phyloP scores from a whole-genome alignment of 2,329 filamentous ascomycete genomes.

The Chaetomium sp. region DNA sequence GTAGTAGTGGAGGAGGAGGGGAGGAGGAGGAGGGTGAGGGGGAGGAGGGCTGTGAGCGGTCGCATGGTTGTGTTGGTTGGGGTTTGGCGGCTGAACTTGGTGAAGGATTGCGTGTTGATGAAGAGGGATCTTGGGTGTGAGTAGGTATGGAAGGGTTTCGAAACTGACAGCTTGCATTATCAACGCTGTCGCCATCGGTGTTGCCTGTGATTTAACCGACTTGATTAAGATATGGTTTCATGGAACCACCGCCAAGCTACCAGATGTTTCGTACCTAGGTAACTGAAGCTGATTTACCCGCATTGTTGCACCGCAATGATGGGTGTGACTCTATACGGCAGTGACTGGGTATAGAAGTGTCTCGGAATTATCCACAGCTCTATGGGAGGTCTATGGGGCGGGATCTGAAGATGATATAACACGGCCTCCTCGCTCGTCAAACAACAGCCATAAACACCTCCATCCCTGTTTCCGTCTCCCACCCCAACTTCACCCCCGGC shows the following conservation, averaged over 20 bases:
- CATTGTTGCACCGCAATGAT: background rate
- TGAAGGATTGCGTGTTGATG: background rate
- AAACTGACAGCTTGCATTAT: constrained; percentile 3
- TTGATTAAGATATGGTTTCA: background rate
- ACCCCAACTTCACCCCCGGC: constrained; percentile 47
- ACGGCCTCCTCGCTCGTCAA: constrained; percentile 10
- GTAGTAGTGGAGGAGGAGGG: background rate
- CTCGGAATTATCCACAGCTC: background rate
- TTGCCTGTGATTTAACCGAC: background rate
- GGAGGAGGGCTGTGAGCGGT: background rate
- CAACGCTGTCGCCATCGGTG: background rate
- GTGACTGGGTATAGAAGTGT: background rate
- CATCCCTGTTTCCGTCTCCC: constrained; percentile 40
- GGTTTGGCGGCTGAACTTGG: background rate
- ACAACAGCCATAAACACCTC: constrained; percentile 46
- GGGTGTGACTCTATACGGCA: background rate
- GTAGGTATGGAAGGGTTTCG: background rate
- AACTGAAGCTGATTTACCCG: background rate
- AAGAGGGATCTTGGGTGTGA: too few relatives aligned
- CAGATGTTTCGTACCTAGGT: background rate
- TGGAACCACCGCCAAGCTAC: background rate
- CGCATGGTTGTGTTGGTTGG: background rate
- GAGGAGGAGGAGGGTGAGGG: background rate
- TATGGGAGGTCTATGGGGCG: background rate
- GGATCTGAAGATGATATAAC: too few relatives aligned